phyloP scores from a whole-genome alignment of 2,329 filamentous ascomycete genomes.

The Ambrosiella xylebori region DNA sequence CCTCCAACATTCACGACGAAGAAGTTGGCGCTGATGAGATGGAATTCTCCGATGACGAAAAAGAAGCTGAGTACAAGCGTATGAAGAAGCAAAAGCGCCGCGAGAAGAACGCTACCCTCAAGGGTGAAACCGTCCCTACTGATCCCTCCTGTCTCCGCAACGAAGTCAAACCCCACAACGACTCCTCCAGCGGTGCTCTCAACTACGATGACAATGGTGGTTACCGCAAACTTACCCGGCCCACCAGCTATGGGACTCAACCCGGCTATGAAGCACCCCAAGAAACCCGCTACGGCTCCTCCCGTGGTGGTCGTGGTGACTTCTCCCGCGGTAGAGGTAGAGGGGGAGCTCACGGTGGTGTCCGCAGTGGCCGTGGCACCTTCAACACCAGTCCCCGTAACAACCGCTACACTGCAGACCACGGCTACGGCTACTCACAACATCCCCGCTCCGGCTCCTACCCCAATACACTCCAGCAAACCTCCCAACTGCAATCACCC shows the following conservation, averaged over 20 bases:
- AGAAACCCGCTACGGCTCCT: neutral
- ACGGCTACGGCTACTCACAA: neutral
- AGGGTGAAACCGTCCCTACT: conserved; percentile 16
- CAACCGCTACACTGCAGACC: neutral
- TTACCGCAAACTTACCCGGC: conserved; percentile 55
- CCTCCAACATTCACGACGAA: conserved; percentile 88
- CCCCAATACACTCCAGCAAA: neutral
- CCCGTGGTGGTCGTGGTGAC: conserved; percentile 21
- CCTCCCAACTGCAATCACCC: neutral
- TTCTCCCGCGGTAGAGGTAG: conserved; percentile 21
- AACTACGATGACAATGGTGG: conserved; percentile 56
- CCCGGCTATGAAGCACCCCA: conserved; percentile 13
- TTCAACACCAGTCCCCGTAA: neutral
- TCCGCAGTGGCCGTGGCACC: neutral
- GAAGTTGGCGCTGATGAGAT: conserved; percentile 72
- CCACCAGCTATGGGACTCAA: conserved; percentile 40
- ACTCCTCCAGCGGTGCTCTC: conserved; percentile 26
- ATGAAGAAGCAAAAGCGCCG: conserved; percentile 49
- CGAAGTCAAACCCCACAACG: conserved; percentile 21
- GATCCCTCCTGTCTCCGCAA: conserved; percentile 19
- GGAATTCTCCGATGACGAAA: conserved; percentile 94
- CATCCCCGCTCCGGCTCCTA: neutral
- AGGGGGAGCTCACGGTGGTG: conserved; percentile 18
- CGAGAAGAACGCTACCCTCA: conserved; percentile 21
- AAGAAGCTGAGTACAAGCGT: conserved; percentile 67